Conservation (phyloP, 352 stramenopile species). For the Globisporangium mamillatum region DNA sequence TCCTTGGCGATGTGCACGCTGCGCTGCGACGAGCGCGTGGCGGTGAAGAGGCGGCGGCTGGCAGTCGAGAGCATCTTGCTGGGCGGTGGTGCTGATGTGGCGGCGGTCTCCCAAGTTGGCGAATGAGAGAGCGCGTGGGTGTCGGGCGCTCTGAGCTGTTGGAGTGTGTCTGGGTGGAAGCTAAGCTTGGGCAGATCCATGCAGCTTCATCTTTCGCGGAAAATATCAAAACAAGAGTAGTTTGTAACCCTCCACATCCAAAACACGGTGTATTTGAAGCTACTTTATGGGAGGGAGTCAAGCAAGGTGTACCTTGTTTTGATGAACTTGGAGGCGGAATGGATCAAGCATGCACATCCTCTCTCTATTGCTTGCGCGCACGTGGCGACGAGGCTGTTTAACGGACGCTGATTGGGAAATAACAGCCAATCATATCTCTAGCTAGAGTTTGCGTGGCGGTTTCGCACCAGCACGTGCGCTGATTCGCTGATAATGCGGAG, state of each 20-base stretch:
- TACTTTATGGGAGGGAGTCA: no score
- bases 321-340: background rate
- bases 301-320: background rate
- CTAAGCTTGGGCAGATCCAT: background rate
- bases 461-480: background rate
- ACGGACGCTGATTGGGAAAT: slow-evolving; percentile 14
- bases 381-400: slow-evolving; percentile 12
- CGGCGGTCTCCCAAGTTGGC: slow-evolving; percentile 9
- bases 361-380: background rate
- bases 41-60: slow-evolving; percentile 26
- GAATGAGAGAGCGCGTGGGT: slow-evolving; percentile 13
- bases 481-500: slow-evolving; percentile 11
- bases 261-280: background rate
- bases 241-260: background rate
- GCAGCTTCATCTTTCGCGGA: background rate
- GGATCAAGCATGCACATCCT: background rate
- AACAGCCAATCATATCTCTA: slow-evolving; percentile 7
- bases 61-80: slow-evolving; percentile 19
- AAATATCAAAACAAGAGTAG: background rate
- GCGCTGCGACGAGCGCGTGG: slow-evolving; percentile 33
- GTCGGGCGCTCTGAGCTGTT: background rate
- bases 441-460: background rate
- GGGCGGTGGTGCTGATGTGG: background rate
- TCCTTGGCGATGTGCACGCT: slow-evolving; percentile 89
- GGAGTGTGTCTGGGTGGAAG: background rate